Conservation (phyloP, 192 early-diverging fungal species). For the Rhizophagus clarus region DNA sequence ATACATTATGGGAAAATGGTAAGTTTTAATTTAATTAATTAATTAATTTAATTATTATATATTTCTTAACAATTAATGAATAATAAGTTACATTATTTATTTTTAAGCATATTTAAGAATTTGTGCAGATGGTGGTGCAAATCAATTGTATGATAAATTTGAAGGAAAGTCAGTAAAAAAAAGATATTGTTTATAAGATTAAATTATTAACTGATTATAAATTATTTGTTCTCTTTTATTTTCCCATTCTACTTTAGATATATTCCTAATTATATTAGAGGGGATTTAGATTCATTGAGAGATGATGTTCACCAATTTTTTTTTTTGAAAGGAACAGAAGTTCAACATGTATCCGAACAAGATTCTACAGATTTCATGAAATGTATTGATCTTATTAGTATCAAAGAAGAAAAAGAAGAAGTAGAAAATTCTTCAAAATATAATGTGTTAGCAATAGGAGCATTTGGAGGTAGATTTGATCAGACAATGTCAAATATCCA, state of each 20-base stretch:
- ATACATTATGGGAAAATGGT: conserved; percentile 19
- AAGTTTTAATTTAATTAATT: not conserved
- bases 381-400: conserved; percentile 52
- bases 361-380: conserved; percentile 91
- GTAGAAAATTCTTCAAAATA: conserved; percentile 35
- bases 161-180: conserved; percentile 41
- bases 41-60: not conserved
- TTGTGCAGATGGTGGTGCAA: conserved; percentile 91
- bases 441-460: conserved; percentile 78
- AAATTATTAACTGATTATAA: too few relatives aligned
- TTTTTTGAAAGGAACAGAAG: conserved; percentile 69
- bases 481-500: conserved; percentile 83
- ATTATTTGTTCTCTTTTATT: too few relatives aligned
- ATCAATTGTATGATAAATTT: conserved; percentile 76
- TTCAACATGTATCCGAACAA: conserved; percentile 50
- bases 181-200: too few relatives aligned
- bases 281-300: conserved; percentile 85
- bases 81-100: not conserved
- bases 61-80: not conserved
- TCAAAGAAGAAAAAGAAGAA: not conserved
- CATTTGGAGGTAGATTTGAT: conserved; percentile 87
- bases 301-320: conserved; percentile 62
- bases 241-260: conserved; percentile 45
- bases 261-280: conserved; percentile 78
- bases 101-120: conserved; percentile 37